phyloP scores from a whole-genome alignment of 2,329 filamentous ascomycete species.

The Ascochyta pisi region DNA sequence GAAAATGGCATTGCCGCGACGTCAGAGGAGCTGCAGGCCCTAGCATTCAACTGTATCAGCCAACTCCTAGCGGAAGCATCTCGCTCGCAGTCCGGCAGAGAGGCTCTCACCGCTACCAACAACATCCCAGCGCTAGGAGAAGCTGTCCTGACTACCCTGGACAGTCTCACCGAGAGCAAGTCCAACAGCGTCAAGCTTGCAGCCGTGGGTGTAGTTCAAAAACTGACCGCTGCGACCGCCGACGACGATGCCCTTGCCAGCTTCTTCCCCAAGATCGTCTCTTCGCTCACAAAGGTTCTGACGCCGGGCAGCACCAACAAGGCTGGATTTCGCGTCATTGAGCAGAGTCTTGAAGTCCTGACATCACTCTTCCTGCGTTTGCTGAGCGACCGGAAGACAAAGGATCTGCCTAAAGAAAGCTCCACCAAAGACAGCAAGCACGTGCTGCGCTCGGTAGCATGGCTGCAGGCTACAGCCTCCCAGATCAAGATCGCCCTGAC shows the following conservation, averaged over 20 bases:
- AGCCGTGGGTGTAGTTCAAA: conserved; percentile 69
- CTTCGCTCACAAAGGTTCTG: conserved; percentile 76
- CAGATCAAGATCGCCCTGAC: conserved; percentile 86
- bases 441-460: conserved; percentile 60
- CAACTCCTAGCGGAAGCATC: conserved; percentile 69
- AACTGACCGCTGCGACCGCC: conserved; percentile 68
- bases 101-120: conserved; percentile 61
- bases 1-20: conserved; percentile 55
- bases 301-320: conserved; percentile 70
- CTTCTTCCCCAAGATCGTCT: conserved; percentile 88
- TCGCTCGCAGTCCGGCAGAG: conserved; percentile 56
- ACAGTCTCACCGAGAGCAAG: conserved; percentile 69
- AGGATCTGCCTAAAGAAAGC: conserved; percentile 29
- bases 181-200: conserved; percentile 74
- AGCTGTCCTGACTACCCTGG: conserved; percentile 78
- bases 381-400: conserved; percentile 54
- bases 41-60: conserved; percentile 73
- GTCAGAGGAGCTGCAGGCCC: conserved; percentile 76
- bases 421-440: conserved; percentile 28
- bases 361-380: conserved; percentile 54
- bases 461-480: conserved; percentile 79
- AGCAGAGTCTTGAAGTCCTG: conserved; percentile 66
- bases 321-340: conserved; percentile 68
- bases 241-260: conserved; percentile 79
- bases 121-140: conserved; percentile 83